phyloP scores from a whole-genome alignment of 768 basidiomycete genomes.

The Suillus brevipes region DNA sequence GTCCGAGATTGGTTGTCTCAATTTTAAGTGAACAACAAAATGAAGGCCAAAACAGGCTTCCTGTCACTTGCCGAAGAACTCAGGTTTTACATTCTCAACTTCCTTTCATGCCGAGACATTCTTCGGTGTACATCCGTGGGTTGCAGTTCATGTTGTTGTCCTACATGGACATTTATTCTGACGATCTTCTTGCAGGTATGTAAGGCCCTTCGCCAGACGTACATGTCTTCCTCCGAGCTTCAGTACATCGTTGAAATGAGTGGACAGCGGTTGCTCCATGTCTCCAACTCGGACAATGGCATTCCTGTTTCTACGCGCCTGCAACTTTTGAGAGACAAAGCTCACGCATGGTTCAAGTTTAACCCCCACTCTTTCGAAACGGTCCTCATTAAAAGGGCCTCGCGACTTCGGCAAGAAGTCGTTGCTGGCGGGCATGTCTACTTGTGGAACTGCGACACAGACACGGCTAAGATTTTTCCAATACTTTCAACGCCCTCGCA shows the following conservation, averaged over 20 bases:
- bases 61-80: not conserved
- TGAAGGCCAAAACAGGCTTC: not conserved
- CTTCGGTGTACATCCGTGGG: not conserved
- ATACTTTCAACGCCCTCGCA: not conserved
- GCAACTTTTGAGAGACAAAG: too few relatives aligned
- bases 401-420: too few relatives aligned
- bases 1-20: too few relatives aligned
- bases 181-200: not conserved
- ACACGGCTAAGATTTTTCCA: not conserved
- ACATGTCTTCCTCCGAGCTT: too few relatives aligned
- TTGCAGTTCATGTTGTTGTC: not conserved
- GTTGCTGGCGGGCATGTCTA: not conserved
- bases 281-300: too few relatives aligned
- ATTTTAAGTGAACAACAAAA: not conserved
- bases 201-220: too few relatives aligned
- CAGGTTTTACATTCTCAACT: not conserved
- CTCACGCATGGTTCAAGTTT: too few relatives aligned
- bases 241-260: too few relatives aligned
- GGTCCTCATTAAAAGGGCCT: too few relatives aligned
- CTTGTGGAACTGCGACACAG: not conserved
- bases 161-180: not conserved
- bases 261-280: too few relatives aligned
- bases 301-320: too few relatives aligned
- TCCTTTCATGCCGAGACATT: not conserved
- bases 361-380: too few relatives aligned